Evolutionary conservation across 495 filamentous ascomycete genomes (phyloP).

Genomic region (Hypoxylon subgilvum): DNA sequence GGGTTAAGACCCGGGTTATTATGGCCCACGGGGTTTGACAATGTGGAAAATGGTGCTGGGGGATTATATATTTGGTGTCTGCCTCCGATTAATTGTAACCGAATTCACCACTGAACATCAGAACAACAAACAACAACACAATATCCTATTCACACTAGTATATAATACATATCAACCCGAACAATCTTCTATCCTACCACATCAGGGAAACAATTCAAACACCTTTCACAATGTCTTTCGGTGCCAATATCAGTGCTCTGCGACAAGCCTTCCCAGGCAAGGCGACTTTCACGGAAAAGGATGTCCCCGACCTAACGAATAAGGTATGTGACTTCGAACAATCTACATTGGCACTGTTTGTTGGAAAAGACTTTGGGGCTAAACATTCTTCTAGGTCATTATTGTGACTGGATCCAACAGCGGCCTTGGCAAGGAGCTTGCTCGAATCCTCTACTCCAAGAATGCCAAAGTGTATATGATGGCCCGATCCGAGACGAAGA

Average conservation of each 20-base stretch:
- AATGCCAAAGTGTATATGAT: conserved; percentile 61
- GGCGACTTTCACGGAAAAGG: conserved; percentile 41
- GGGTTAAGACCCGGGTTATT: too few species aligned
- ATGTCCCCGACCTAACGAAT: conserved; percentile 37
- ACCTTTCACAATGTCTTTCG: conserved; percentile 15
- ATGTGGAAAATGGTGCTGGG: too few species aligned
- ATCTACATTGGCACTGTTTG: too few species aligned
- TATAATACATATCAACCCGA: background rate
- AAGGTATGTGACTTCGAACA: conserved; percentile 28
- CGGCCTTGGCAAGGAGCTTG: conserved; percentile 55
- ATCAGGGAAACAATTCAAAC: background rate
- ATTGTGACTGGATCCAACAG: conserved; percentile 59
- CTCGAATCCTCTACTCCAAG: conserved; percentile 50
- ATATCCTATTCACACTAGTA: too few species aligned
- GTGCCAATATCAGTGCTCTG: background rate
- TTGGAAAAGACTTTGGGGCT: too few species aligned
- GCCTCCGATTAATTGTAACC: too few species aligned
- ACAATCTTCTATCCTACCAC: background rate
- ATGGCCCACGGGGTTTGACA: too few species aligned
- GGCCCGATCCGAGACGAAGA: conserved; percentile 49
- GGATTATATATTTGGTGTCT: too few species aligned
- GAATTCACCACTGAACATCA: too few species aligned
- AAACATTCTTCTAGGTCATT: conserved; percentile 33
- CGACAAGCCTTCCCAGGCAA: conserved; percentile 33
- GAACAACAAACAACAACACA: background rate